A percentile compares a stretch with the other conserved stretches of the same genome.
These are phyloP conservation scores for Phtheirospermum japonicum DNA, from an alignment of 257 asterid genomes.

Conservation along the genomic window DNA sequence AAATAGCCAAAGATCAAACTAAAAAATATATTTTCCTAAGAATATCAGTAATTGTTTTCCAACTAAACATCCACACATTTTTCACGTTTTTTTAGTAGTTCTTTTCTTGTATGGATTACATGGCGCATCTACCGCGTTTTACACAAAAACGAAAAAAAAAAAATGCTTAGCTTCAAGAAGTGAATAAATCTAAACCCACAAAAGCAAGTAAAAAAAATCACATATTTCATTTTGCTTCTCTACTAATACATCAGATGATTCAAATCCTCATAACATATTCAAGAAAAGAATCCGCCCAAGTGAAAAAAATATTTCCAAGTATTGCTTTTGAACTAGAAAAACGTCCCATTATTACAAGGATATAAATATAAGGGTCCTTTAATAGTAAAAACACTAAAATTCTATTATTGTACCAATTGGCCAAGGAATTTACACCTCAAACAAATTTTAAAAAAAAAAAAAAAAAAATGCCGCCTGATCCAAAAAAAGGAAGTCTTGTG, in stretches of 20 bases:
- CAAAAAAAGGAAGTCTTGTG: constrained; percentile 40
- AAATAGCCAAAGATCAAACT: no score
- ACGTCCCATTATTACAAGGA: background rate
- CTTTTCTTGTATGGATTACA: background rate
- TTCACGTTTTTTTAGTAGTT: no score
- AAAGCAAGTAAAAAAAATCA: background rate
- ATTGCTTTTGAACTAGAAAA: no score
- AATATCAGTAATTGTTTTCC: no score
- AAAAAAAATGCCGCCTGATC: constrained; percentile 25
- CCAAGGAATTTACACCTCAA: background rate
- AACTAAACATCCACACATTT: background rate
- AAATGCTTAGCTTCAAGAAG: constrained; percentile 1
- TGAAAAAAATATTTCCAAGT: no score
- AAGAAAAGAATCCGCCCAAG: no score
- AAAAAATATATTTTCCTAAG: no score
- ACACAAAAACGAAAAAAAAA: background rate
- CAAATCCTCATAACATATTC: background rate
- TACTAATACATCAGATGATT: background rate
- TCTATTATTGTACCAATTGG: background rate
- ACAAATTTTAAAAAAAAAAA: background rate
- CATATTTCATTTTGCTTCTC: background rate
- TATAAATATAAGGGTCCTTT: background rate
- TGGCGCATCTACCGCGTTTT: background rate
- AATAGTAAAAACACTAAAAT: background rate
- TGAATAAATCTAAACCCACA: constrained; percentile 10